Evolutionary conservation across 768 basidiomycete species (phyloP), one percentile per base, ranked within the genome.

Genomic region (Rhizopogon vinicolor): DNA sequence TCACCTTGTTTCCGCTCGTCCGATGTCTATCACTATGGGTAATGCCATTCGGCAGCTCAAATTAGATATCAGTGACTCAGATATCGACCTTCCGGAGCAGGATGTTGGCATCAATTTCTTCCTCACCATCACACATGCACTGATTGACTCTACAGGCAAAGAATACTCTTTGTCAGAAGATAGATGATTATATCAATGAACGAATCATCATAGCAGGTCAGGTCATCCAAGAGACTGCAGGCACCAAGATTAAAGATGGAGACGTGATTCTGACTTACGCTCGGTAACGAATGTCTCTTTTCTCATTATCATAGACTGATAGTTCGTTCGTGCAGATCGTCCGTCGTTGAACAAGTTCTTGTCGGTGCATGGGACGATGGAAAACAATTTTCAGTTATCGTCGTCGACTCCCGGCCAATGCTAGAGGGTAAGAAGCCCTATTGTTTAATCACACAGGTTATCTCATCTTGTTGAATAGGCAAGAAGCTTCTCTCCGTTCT

Each of bases 11-110:
- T 82, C 86, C 41, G 91, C 92, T 18, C 80, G 94, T 49, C 91
- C 93, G 0, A 89, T 95, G 88, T 89, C 91, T 16, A 85, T 93
- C 19, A 90, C 92, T 25, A 93, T 95, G 90, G 93, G 94, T 0
- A 96, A 94, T 66, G 92, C 94, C 0, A 92, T 93, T 62, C 83
- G 94, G 56, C 89, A 95, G 69, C 77, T 99, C 62, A 99, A 99
- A 75, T 77, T 96, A 54, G 93, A 98, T 65, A 97, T 99, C 65
- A 94, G 92, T 64, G 83, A 81, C 41, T 84, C 93, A 41, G 91
- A 94, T 62, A 93, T 93, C 48, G 96, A 99, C 74, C 78, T 93
- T 69, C 87, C 93, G 5, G 94, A 98, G 71, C 91, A 96, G 65
- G 93, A 98, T 73, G 96, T 96, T 64, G 1, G 48, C 61, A 82